A percentile compares a stretch with the other conserved stretches of the same genome.
Evolutionary conservation across 306 rosid genomes (phyloP).

Genomic region (Vigna radiata): DNA sequence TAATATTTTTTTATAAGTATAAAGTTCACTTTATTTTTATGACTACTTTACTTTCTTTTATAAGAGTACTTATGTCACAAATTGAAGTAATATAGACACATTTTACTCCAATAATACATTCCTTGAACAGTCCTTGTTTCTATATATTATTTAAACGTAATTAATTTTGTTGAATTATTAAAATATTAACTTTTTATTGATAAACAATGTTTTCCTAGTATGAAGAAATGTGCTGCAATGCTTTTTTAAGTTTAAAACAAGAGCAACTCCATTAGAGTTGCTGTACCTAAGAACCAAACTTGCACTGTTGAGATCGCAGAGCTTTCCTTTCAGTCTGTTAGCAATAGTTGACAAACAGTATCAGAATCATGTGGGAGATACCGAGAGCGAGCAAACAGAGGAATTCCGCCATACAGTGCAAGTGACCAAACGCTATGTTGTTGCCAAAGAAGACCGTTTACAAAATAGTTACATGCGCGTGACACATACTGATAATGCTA

Average conservation of each 20-base stretch:
- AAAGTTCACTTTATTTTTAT: no score
- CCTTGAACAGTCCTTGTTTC: neutral
- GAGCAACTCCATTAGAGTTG: neutral
- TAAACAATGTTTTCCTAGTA: neutral
- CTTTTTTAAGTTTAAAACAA: neutral
- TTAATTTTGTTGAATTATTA: neutral
- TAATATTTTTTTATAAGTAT: no score
- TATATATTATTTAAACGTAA: neutral
- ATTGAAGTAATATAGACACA: neutral
- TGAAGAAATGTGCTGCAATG: neutral
- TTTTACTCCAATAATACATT: neutral
- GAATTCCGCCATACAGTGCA: conserved; percentile 26
- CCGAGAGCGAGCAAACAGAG: conserved; percentile 19
- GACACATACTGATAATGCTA: conserved; percentile 21
- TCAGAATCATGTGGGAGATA: conserved; percentile 36
- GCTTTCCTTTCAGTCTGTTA: conserved; percentile 37
- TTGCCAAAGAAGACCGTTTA: conserved; percentile 29
- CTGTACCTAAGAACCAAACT: conserved; percentile 9
- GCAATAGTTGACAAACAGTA: conserved; percentile 39
- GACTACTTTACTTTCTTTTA: neutral
- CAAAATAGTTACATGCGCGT: conserved; percentile 15
- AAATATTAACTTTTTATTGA: neutral
- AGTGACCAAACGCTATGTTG: conserved; percentile 1
- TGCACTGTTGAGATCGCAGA: conserved; percentile 26
- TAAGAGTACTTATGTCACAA: neutral